phyloP scores from a whole-genome alignment of 2,329 filamentous ascomycete species.

The Gnomoniopsis smithogilvyi region DNA sequence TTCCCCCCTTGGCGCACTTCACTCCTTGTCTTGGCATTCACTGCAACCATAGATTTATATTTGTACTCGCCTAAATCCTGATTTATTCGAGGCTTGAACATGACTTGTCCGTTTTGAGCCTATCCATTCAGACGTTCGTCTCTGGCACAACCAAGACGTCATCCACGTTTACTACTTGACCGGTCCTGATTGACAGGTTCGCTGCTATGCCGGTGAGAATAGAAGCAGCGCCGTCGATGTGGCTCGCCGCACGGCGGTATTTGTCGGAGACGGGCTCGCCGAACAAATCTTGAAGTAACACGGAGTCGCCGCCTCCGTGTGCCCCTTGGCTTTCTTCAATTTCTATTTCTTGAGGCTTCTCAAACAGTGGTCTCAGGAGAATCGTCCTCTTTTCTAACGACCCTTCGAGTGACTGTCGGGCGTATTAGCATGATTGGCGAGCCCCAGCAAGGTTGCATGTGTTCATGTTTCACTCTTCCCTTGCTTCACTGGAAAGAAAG shows the following conservation, averaged over 20 bases:
- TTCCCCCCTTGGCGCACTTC: no score
- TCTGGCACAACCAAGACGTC: conserved; percentile 40
- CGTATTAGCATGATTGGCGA: no score
- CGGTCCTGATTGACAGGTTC: conserved; percentile 55
- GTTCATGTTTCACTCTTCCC: no score
- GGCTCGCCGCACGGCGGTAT: conserved; percentile 52
- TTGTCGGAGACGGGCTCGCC: conserved; percentile 49
- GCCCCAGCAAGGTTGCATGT: no score
- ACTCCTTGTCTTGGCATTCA: no score
- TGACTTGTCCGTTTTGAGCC: neutral
- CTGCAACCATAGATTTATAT: no score
- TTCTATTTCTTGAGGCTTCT: conserved; percentile 53
- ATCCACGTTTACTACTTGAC: conserved; percentile 53
- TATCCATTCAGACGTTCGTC: neutral
- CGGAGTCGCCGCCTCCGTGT: conserved; percentile 58
- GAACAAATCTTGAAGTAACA: conserved; percentile 56
- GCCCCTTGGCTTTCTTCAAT: conserved; percentile 50
- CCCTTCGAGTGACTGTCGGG: conserved; percentile 43
- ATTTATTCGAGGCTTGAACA: neutral
- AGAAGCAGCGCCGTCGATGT: conserved; percentile 56
- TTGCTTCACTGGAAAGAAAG: no score
- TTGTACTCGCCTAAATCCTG: no score
- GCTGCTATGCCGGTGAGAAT: conserved; percentile 59
- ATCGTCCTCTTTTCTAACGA: conserved; percentile 48
- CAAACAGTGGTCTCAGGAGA: conserved; percentile 50